Percentiles rank a stretch among this genome's conserved stretches.
Evolutionary conservation across 495 filamentous ascomycete species (phyloP).

Genomic region (Podospora appendiculata): DNA sequence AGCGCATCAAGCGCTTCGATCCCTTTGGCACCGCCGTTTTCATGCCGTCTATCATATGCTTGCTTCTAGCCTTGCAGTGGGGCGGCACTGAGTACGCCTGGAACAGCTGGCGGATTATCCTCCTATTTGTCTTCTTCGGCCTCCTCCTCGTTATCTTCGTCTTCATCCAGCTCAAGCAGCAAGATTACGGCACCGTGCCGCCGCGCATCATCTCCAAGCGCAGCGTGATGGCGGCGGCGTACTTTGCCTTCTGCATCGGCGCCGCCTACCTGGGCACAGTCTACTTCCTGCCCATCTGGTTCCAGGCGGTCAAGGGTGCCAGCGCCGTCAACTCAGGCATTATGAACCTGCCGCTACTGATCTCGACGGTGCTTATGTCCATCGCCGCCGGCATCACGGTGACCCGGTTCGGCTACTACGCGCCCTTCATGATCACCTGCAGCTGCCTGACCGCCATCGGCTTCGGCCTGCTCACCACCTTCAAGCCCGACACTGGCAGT

Average conservation of each 20-base stretch:
- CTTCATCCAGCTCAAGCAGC: conserved; percentile 50
- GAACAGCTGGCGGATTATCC: conserved; percentile 59
- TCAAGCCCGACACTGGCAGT: conserved; percentile 44
- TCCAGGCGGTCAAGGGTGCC: conserved; percentile 73
- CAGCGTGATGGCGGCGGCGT: conserved; percentile 48
- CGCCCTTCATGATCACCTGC: conserved; percentile 60
- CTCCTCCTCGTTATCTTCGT: conserved; percentile 58
- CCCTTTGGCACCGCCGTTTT: conserved; percentile 58
- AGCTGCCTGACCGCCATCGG: conserved; percentile 57
- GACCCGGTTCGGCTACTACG: conserved; percentile 64
- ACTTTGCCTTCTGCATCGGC: conserved; percentile 50
- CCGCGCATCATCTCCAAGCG: conserved; percentile 62
- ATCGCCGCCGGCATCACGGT: conserved; percentile 55
- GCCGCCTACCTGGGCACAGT: conserved; percentile 60
- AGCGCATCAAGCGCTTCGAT: conserved; percentile 56
- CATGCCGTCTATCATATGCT: conserved; percentile 61
- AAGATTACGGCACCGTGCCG: conserved; percentile 65
- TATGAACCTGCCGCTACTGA: conserved; percentile 66
- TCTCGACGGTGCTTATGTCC: conserved; percentile 52
- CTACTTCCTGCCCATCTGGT: conserved; percentile 80
- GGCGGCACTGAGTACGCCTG: conserved; percentile 66
- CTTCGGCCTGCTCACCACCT: conserved; percentile 61
- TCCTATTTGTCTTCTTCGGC: conserved; percentile 61
- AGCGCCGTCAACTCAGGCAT: conserved; percentile 66
- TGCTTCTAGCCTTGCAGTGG: conserved; percentile 81